Evolutionary conservation across 2,329 filamentous ascomycete species (phyloP).

Genomic region (Phaeosphaeria sp.): DNA sequence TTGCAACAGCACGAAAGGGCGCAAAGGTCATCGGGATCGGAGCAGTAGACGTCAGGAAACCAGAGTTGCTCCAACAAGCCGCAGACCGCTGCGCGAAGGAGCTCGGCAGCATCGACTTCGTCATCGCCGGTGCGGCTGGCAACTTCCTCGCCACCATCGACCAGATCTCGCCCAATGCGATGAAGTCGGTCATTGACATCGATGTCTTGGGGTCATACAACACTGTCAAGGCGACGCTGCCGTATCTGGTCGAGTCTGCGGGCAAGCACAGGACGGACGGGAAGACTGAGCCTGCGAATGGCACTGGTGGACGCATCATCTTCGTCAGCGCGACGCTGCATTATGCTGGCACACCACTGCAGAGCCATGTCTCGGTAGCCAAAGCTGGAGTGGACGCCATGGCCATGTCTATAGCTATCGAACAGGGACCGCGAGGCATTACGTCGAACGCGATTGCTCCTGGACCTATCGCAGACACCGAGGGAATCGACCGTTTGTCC

Average conservation of each 20-base stretch:
- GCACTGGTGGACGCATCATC: slow-evolving; percentile 82
- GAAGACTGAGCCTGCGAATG: slow-evolving; percentile 53
- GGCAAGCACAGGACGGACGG: slow-evolving; percentile 66
- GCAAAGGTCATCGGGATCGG: slow-evolving; percentile 89
- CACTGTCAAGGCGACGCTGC: slow-evolving; percentile 89
- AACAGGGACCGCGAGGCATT: slow-evolving; percentile 87
- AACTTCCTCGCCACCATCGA: slow-evolving; percentile 92
- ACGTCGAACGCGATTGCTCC: slow-evolving; percentile 90
- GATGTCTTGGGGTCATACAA: slow-evolving; percentile 94
- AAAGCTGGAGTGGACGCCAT: slow-evolving; percentile 92
- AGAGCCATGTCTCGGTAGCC: slow-evolving; percentile 88
- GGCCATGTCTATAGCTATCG: slow-evolving; percentile 78
- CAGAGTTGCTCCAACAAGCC: slow-evolving; percentile 72
- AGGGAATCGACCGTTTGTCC: slow-evolving; percentile 60
- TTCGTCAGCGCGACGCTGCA: slow-evolving; percentile 92
- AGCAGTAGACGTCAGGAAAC: slow-evolving; percentile 70
- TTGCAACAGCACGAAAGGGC: slow-evolving; percentile 78
- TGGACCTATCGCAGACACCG: slow-evolving; percentile 84
- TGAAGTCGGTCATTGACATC: slow-evolving; percentile 96
- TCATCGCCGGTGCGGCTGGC: slow-evolving; percentile 93
- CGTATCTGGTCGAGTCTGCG: slow-evolving; percentile 79
- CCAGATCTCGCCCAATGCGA: slow-evolving; percentile 83
- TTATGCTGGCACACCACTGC: slow-evolving; percentile 84
- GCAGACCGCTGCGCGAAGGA: slow-evolving; percentile 82
- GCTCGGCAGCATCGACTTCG: slow-evolving; percentile 87